Evolutionary conservation across 2,329 filamentous ascomycete genomes (phyloP).

Genomic region (Neofusicoccum parvum): DNA sequence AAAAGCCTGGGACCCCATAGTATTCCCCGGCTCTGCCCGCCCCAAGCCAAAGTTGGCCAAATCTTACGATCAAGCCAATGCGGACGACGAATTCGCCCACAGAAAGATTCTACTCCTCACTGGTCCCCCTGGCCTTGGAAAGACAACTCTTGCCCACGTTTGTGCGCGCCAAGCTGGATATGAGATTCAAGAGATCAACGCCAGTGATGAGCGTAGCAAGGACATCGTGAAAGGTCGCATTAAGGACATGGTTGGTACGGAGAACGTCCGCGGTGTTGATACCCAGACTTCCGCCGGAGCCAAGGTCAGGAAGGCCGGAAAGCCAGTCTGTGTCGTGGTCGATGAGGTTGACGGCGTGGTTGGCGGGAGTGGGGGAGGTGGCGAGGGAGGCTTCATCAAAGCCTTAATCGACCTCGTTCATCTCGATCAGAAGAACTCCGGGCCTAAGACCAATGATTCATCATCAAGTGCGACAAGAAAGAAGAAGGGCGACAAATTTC

Average conservation of each 20-base stretch:
- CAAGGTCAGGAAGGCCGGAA: constrained; percentile 71
- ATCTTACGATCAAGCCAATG: constrained; percentile 46
- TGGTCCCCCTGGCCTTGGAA: constrained; percentile 89
- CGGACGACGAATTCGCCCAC: constrained; percentile 70
- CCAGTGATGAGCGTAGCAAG: constrained; percentile 88
- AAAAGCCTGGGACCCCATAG: constrained; percentile 89
- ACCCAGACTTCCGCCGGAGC: constrained; percentile 50
- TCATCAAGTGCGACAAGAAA: constrained; percentile 52
- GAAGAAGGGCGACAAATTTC: constrained; percentile 83
- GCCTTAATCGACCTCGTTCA: constrained; percentile 88
- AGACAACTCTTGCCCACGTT: constrained; percentile 94
- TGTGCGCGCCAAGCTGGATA: constrained; percentile 95
- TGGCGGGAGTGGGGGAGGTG: constrained; percentile 68
- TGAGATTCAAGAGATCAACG: constrained; percentile 95
- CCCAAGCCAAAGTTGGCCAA: constrained; percentile 54
- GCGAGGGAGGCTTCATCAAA: constrained; percentile 93
- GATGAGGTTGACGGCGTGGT: constrained; percentile 97
- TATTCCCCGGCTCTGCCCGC: constrained; percentile 77
- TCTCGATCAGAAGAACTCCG: constrained; percentile 79
- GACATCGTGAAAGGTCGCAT: constrained; percentile 91
- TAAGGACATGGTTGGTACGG: constrained; percentile 86
- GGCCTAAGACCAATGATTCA: constrained; percentile 21
- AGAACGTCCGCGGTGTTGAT: constrained; percentile 80
- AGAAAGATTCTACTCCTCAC: constrained; percentile 88
- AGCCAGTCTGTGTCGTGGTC: constrained; percentile 89